Evolutionary conservation across 805 yeast species (phyloP), one percentile per base, ranked within the genome.

Genomic region (Saccharomycopsis olivae): DNA sequence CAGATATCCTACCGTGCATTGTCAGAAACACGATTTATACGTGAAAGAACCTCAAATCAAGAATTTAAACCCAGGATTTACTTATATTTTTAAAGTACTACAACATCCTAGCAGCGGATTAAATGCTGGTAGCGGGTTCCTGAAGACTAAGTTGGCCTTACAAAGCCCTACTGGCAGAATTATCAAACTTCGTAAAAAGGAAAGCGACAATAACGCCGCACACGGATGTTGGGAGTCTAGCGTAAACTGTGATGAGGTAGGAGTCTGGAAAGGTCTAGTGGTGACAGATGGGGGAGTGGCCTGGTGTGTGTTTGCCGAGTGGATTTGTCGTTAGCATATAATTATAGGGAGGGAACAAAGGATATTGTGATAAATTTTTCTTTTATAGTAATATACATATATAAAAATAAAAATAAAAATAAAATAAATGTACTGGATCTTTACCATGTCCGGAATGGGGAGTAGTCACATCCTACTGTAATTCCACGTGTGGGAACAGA

Each of bases 241-340:
- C 31, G 61, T 81, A 18, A 70, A 71, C 43, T 65, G 85, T 41
- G 70, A 68, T 46, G 96, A 88, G 54, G 56, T 61, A 1, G 98
- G 98, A 2, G 56, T 69, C 14, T 92, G 95, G 85, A 69, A 88
- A 42, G 89, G 86, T 1, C 68, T 88, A 35, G 85, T 85, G 0
- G 72, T 81, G 29, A 79, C 85, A 8, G 89, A 85, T 47, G 72
- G 77, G 30, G 84, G 83, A 3, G 68, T 69, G 40, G 78, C 86
- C 39, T 84, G 95, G 85, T 80, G 86, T 51, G 85, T 83, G 3
- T 86, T 84, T 60, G 87, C 94, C 11, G 95, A 87, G 58, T 89
- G 98, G 98, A 64, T 65, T 24, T 80, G 89, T n/a, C n/a, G n/a
- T n/a, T n/a, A n/a, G n/a, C n/a, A n/a, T n/a, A n/a, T n/a, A n/a